A percentile compares a stretch with the other conserved stretches of the same genome.
Conservation (phyloP, 192 early-diverging fungal species). For the Entomortierella beljakovae region DNA sequence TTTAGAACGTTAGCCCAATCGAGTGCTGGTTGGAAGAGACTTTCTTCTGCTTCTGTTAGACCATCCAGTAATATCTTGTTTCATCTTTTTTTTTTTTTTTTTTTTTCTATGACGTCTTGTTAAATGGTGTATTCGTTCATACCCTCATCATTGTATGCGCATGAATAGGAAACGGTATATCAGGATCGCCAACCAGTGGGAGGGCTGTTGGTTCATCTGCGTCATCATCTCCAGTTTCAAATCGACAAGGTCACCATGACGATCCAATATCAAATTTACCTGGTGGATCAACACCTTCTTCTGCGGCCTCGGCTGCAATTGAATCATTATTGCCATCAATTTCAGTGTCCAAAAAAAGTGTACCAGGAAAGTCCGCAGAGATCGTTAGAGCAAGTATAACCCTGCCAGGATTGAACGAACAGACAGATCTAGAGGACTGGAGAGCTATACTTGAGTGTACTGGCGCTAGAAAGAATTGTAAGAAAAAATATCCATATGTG, state of each 20-base stretch:
- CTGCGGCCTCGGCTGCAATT: slow-evolving; percentile 48
- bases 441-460: slow-evolving; percentile 50
- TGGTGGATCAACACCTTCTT: slow-evolving; percentile 22
- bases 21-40: slow-evolving; percentile 46
- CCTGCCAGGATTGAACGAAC: slow-evolving; percentile 51
- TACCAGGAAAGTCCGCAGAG: slow-evolving; percentile 55
- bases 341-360: slow-evolving; percentile 45
- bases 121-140: not conserved
- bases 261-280: slow-evolving; percentile 14
- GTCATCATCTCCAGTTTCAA: slow-evolving; percentile 28
- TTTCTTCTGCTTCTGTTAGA: slow-evolving; percentile 43
- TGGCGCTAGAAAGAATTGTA: slow-evolving; percentile 53
- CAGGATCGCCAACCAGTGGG: slow-evolving; percentile 28
- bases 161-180: slow-evolving; percentile 16
- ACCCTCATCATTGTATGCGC: not conserved
- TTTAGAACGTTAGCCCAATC: slow-evolving; percentile 51
- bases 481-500: not conserved
- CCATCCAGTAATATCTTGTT: slow-evolving; percentile 13
- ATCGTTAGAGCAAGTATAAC: slow-evolving; percentile 50
- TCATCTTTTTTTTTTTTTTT: not conserved
- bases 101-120: not conserved
- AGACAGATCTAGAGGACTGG: slow-evolving; percentile 57
- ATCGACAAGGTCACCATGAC: slow-evolving; percentile 6
- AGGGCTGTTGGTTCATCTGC: not conserved
- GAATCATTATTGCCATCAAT: slow-evolving; percentile 46